phyloP scores from a whole-genome alignment of 345 rosid genomes.

The Balakata baccata region DNA sequence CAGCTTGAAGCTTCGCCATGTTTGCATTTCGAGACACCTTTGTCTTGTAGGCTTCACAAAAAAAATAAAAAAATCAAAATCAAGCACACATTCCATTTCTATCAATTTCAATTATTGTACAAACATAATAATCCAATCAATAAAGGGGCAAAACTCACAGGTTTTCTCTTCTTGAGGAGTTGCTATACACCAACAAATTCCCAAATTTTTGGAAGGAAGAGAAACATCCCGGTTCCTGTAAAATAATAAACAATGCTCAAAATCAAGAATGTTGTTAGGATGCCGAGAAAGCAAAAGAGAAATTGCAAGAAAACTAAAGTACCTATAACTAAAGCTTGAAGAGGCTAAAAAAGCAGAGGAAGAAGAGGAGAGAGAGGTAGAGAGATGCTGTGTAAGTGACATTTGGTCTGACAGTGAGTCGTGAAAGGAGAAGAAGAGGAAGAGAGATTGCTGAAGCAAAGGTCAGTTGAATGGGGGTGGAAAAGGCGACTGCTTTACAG shows the following conservation, averaged over 20 bases:
- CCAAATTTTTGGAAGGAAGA: neutral
- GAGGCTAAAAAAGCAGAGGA: constrained; percentile 43
- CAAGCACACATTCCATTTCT: neutral
- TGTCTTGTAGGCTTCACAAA: constrained; percentile 67
- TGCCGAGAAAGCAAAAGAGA: constrained; percentile 2
- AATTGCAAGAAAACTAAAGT: neutral
- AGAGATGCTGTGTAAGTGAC: constrained; percentile 35
- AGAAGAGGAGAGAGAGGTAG: constrained; percentile 41
- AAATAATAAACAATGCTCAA: neutral
- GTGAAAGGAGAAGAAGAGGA: neutral
- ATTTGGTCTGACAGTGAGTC: constrained; percentile 5
- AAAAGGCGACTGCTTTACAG: neutral
- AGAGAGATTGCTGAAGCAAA: neutral
- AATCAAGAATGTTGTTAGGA: neutral
- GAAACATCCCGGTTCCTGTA: neutral
- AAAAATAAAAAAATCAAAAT: constrained; percentile 3
- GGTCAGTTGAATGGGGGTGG: neutral
- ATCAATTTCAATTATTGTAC: neutral
- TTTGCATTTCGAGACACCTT: constrained; percentile 75
- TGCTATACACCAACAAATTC: neutral
- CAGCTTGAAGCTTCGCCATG: constrained; percentile 96
- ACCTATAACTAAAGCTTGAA: constrained; percentile 31
- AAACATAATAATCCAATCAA: neutral
- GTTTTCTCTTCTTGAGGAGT: neutral
- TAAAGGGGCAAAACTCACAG: neutral